Percentiles rank a stretch among this genome's conserved stretches.
These are phyloP conservation scores for Schwanniomyces sp. DNA, from an alignment of 805 yeast genomes.

Conservation along the genomic window DNA sequence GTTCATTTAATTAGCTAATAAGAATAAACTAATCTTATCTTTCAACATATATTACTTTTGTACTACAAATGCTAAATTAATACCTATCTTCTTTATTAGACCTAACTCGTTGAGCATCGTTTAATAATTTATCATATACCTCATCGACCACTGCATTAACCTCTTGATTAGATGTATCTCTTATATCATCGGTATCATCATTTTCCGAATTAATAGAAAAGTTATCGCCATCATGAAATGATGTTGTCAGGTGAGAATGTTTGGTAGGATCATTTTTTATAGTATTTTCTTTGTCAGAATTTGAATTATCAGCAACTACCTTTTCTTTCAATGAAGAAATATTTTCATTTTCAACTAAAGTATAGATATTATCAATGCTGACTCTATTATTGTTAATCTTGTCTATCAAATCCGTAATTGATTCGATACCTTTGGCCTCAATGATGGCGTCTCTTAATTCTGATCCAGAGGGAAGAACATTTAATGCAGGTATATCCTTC, in stretches of 20 bases:
- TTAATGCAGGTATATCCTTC: constrained; percentile 27
- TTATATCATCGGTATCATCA: constrained; percentile 4
- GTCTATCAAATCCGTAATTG: constrained; percentile 64
- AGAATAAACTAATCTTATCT: neutral
- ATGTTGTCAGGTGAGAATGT: neutral
- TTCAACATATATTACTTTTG: neutral
- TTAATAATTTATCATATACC: constrained; percentile 68
- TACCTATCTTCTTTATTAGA: constrained; percentile 36
- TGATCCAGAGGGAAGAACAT: constrained; percentile 52
- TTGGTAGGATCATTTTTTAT: neutral
- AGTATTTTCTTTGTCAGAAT: neutral
- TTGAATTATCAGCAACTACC: neutral
- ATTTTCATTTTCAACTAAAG: constrained; percentile 3
- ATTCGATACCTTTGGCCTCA: constrained; percentile 72
- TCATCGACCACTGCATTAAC: constrained; percentile 59
- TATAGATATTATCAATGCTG: constrained; percentile 51
- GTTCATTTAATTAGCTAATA: neutral
- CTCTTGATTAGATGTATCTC: constrained; percentile 2
- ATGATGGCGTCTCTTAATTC: constrained; percentile 62
- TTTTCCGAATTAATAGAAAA: constrained; percentile 30
- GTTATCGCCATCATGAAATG: constrained; percentile 14
- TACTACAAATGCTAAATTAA: neutral
- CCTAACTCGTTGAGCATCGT: constrained; percentile 65
- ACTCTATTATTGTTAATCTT: constrained; percentile 59
- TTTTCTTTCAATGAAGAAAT: neutral